Conservation (phyloP, 2,329 filamentous ascomycete genomes). For the Fusarium cyanostomum region DNA sequence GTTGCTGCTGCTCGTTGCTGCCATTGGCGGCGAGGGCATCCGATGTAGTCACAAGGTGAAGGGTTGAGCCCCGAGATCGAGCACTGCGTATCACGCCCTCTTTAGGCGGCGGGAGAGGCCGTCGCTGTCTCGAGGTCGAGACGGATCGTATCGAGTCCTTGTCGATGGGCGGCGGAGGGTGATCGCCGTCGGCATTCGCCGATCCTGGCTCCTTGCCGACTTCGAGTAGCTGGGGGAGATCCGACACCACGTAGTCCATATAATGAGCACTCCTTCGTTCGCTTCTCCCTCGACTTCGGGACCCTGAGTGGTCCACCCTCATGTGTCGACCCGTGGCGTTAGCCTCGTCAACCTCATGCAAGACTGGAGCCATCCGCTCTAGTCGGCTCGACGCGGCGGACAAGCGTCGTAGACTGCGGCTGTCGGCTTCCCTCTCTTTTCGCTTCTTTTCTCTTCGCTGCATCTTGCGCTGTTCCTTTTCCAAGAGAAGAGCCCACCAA, state of each 20-base stretch:
- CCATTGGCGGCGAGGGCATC: conserved; percentile 56
- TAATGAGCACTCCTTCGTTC: conserved; percentile 78
- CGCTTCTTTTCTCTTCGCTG: conserved; percentile 81
- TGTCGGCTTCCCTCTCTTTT: conserved; percentile 84
- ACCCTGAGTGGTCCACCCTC: conserved; percentile 54
- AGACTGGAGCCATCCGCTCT: conserved; percentile 79
- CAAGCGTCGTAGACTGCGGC: conserved; percentile 79
- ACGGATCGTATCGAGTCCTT: conserved; percentile 80
- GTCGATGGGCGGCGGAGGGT: conserved; percentile 77
- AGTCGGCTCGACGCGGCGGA: conserved; percentile 91
- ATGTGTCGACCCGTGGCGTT: conserved; percentile 61
- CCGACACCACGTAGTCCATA: conserved; percentile 71
- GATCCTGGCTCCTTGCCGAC: conserved; percentile 56
- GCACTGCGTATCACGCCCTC: conserved; percentile 75
- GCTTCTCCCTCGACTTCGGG: conserved; percentile 78
- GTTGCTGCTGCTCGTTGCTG: conserved; percentile 43
- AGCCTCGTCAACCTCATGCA: conserved; percentile 84
- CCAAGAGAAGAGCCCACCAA: conserved; percentile 94
- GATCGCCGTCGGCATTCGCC: conserved; percentile 54
- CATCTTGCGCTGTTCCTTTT: conserved; percentile 93
- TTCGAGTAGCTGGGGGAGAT: conserved; percentile 82
- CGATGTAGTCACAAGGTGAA: conserved; percentile 81
- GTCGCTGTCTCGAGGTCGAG: conserved; percentile 80
- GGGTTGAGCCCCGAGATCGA: conserved; percentile 81
- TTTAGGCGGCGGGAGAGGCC: conserved; percentile 84